Conservation (phyloP, 2,329 filamentous ascomycete genomes). For the Fusarium ramigenum region DNA sequence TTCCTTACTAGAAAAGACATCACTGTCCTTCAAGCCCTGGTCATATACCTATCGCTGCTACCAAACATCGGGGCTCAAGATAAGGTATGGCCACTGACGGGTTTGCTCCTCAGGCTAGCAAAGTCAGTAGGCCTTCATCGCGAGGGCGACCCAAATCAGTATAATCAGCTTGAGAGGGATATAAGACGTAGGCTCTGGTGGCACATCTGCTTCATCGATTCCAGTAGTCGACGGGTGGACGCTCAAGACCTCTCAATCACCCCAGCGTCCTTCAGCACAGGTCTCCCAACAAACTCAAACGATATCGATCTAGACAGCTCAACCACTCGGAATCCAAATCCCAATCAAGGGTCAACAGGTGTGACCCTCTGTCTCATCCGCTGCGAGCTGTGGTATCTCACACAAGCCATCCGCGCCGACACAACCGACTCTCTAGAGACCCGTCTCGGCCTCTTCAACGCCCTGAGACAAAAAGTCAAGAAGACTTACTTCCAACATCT, state of each 20-base stretch:
- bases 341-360: not conserved
- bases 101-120: conserved; percentile 39
- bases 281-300: conserved; percentile 55
- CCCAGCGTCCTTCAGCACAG: conserved; percentile 49
- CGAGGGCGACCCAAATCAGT: not conserved
- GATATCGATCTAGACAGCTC: conserved; percentile 40
- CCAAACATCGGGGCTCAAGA: conserved; percentile 32
- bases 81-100: conserved; percentile 40
- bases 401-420: conserved; percentile 23
- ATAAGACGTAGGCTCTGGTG: conserved; percentile 40
- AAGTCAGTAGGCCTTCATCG: conserved; percentile 34
- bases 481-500: conserved; percentile 21
- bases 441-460: conserved; percentile 17
- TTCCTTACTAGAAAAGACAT: conserved; percentile 38
- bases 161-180: conserved; percentile 25
- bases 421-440: conserved; percentile 2
- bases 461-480: conserved; percentile 17
- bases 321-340: not conserved
- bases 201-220: conserved; percentile 46
- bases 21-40: conserved; percentile 39
- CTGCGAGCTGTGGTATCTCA: conserved; percentile 43
- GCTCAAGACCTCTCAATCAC: conserved; percentile 34
- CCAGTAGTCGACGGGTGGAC: conserved; percentile 14
- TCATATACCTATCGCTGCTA: conserved; percentile 40
- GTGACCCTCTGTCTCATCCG: conserved; percentile 37